Evolutionary conservation across 805 yeast species (phyloP).

Genomic region (Ogataea paradorogensis): DNA sequence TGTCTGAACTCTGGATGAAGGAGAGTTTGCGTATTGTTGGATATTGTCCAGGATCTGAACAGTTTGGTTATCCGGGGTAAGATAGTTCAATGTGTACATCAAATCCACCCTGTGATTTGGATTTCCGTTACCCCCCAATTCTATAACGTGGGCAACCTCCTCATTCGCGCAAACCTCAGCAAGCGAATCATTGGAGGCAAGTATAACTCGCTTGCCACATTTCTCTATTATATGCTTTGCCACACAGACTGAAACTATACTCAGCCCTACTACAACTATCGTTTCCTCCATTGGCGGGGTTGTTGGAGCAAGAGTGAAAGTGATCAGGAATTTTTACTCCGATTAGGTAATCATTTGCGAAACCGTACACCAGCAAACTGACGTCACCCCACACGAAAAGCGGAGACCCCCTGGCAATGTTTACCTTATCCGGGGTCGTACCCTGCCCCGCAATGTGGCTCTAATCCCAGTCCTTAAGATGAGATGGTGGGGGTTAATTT

Average conservation of each 20-base stretch:
- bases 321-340: too few relatives aligned
- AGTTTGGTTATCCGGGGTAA: slow-evolving; percentile 9
- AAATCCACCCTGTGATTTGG: slow-evolving; percentile 9
- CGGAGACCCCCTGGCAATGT: slow-evolving; percentile 7
- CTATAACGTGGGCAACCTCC: slow-evolving; percentile 16
- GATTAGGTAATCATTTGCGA: background rate
- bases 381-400: slow-evolving; percentile 3
- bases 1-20: background rate
- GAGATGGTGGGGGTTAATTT: slow-evolving; percentile 8
- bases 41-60: slow-evolving; percentile 9
- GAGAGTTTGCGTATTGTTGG: slow-evolving; percentile 10
- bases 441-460: slow-evolving; percentile 6
- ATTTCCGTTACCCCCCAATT: slow-evolving; percentile 6
- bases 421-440: slow-evolving; percentile 2
- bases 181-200: slow-evolving; percentile 16
- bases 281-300: slow-evolving; percentile 4
- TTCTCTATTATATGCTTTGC: slow-evolving; percentile 9
- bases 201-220: slow-evolving; percentile 8
- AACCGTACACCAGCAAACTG: slow-evolving; percentile 2
- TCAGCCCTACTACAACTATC: slow-evolving; percentile 14
- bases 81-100: slow-evolving; percentile 11
- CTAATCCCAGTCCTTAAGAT: background rate
- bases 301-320: background rate
- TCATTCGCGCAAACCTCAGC: slow-evolving; percentile 11
- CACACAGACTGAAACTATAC: slow-evolving; percentile 13